These are phyloP conservation scores for Aureobasidium sp. DNA, from an alignment of 2,329 filamentous ascomycete genomes.

Conservation along the genomic window DNA sequence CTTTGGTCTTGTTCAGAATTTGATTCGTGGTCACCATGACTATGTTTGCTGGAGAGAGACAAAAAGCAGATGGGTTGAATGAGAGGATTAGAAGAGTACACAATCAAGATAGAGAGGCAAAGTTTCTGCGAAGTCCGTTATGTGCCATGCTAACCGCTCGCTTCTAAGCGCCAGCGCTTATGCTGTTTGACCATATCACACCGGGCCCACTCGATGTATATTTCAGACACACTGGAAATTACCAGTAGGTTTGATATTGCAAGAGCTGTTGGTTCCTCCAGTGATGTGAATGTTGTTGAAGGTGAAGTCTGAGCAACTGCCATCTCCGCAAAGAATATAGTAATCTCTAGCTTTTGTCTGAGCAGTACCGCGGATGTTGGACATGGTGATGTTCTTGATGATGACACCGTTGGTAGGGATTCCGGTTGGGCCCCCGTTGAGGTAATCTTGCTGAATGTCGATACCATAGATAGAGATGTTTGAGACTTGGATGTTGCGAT, in stretches of 20 bases:
- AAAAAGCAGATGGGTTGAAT: too few species aligned
- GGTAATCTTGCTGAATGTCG: conserved; percentile 45
- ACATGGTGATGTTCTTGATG: conserved; percentile 36
- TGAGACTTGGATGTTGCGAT: conserved; percentile 38
- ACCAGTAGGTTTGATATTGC: conserved; percentile 12
- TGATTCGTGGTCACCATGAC: not conserved
- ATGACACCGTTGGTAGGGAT: conserved; percentile 38
- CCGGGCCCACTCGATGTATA: too few species aligned
- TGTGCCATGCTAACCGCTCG: not conserved
- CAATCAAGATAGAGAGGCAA: not conserved
- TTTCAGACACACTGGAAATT: conserved; percentile 5
- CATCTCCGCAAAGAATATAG: conserved; percentile 32
- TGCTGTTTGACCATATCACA: not conserved
- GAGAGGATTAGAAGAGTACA: not conserved
- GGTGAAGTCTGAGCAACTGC: conserved; percentile 29
- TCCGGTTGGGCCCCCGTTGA: conserved; percentile 36
- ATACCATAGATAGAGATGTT: conserved; percentile 43
- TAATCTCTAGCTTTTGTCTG: conserved; percentile 28
- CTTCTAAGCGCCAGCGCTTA: not conserved
- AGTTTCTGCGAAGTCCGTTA: not conserved
- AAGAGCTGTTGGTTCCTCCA: conserved; percentile 20
- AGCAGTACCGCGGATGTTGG: conserved; percentile 35
- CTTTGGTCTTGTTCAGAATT: not conserved
- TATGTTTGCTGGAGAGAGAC: not conserved
- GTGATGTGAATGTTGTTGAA: conserved; percentile 31